Evolutionary conservation across 495 filamentous ascomycete genomes (phyloP).

Genomic region (Talaromyces nanjingensis): DNA sequence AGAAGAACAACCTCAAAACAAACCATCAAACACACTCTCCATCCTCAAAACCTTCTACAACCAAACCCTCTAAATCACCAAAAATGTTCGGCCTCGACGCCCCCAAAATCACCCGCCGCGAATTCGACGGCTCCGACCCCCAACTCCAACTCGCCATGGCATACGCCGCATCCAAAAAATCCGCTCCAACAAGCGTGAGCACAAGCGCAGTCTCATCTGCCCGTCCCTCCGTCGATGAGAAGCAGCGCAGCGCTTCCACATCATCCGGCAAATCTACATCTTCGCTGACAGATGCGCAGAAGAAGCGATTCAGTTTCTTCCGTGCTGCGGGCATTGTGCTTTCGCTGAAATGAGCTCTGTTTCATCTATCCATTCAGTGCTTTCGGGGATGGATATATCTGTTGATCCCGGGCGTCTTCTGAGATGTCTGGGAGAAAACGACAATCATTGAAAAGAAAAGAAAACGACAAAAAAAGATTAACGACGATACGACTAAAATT

Average conservation of each 20-base stretch:
- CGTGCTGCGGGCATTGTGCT: neutral
- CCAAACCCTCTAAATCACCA: neutral
- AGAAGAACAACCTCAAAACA: neutral
- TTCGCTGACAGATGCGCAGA: neutral
- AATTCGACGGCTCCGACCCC: conserved; percentile 8
- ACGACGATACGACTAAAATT: neutral
- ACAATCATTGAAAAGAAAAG: neutral
- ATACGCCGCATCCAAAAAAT: neutral
- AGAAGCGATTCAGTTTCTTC: neutral
- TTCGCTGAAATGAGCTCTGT: neutral
- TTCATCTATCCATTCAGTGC: neutral
- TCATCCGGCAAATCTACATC: neutral
- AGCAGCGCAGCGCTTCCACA: neutral
- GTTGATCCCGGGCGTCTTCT: neutral
- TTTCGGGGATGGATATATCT: neutral
- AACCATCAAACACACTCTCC: neutral
- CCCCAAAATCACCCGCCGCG: neutral
- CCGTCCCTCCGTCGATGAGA: neutral
- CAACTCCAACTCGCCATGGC: conserved; percentile 2
- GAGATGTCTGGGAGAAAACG: neutral
- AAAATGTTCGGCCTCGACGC: conserved; percentile 1
- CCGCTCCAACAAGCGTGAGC: neutral
- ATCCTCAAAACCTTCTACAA: neutral
- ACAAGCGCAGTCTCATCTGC: neutral
- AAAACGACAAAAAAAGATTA: neutral